phyloP scores from a whole-genome alignment of 495 filamentous ascomycete species.

The Xylona heveae region DNA sequence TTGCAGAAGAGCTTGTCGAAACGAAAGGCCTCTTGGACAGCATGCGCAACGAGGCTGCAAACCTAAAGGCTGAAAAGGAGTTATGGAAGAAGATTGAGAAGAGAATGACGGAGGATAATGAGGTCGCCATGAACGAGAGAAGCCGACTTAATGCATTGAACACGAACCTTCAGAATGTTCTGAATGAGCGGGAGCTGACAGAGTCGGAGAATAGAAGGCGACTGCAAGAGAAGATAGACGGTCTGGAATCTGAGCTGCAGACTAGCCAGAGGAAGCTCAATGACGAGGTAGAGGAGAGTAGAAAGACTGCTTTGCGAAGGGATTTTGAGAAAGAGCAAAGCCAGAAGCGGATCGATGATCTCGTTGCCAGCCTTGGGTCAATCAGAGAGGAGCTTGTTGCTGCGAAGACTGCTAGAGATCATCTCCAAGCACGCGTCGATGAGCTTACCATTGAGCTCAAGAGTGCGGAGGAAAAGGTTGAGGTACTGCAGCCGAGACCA shows the following conservation, averaged over 20 bases:
- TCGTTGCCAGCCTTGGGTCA: constrained; percentile 53
- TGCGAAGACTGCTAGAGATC: constrained; percentile 66
- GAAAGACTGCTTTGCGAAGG: constrained; percentile 55
- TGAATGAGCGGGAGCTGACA: constrained; percentile 73
- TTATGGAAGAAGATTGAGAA: constrained; percentile 84
- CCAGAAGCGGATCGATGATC: constrained; percentile 76
- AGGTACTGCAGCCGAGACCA: constrained; percentile 52
- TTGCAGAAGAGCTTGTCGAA: constrained; percentile 82
- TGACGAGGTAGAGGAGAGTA: constrained; percentile 62
- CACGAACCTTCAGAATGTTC: constrained; percentile 58
- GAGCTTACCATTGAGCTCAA: constrained; percentile 74
- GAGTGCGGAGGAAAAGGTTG: constrained; percentile 67
- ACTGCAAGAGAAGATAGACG: constrained; percentile 53
- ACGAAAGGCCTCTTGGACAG: constrained; percentile 61
- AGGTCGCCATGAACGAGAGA: constrained; percentile 62
- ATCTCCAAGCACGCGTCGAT: constrained; percentile 67
- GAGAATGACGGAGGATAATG: constrained; percentile 67
- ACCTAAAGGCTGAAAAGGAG: constrained; percentile 80
- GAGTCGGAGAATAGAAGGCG: constrained; percentile 64
- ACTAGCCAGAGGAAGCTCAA: constrained; percentile 64
- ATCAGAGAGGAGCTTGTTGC: constrained; percentile 66
- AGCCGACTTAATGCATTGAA: constrained; percentile 59
- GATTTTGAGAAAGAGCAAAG: constrained; percentile 74
- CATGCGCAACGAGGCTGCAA: constrained; percentile 74
- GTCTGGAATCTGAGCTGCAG: constrained; percentile 54